phyloP scores from a whole-genome alignment of 768 basidiomycete species.

The Auricularia auricula-judae region DNA sequence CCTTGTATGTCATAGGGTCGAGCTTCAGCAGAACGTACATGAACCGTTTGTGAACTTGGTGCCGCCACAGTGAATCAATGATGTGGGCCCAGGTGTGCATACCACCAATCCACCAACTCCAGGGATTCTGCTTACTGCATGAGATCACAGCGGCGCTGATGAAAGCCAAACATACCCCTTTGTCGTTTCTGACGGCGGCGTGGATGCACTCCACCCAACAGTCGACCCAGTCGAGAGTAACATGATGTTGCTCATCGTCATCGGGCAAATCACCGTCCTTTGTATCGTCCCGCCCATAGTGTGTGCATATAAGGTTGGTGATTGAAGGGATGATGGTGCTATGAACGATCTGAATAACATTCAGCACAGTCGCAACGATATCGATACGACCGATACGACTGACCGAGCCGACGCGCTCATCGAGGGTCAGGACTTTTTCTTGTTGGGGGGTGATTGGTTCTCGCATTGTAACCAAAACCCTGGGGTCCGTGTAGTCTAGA shows the following conservation, averaged over 20 bases:
- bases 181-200: slow-evolving; percentile 43
- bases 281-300: slow-evolving; percentile 25
- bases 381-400: slow-evolving; percentile 8
- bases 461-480: slow-evolving; percentile 42
- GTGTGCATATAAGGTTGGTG: slow-evolving; percentile 41
- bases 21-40: slow-evolving; percentile 43
- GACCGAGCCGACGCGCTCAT: slow-evolving; percentile 42
- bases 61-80: slow-evolving; percentile 37
- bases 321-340: slow-evolving; percentile 39
- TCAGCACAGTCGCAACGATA: not conserved
- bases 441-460: slow-evolving; percentile 14
- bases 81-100: slow-evolving; percentile 44
- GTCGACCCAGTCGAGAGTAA: slow-evolving; percentile 49
- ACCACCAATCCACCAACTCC: slow-evolving; percentile 40
- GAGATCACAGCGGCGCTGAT: not conserved
- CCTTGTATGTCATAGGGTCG: slow-evolving; percentile 51
- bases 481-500: slow-evolving; percentile 20
- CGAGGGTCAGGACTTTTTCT: slow-evolving; percentile 21
- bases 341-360: slow-evolving; percentile 34
- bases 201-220: slow-evolving; percentile 67
- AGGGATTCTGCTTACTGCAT: slow-evolving; percentile 33
- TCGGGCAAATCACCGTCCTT: slow-evolving; percentile 8
- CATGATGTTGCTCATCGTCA: slow-evolving; percentile 13
- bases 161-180: slow-evolving; percentile 24
- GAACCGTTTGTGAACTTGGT: slow-evolving; percentile 53